phyloP scores from a whole-genome alignment of 805 yeast genomes.

The Kockiozyma suomiensis region DNA sequence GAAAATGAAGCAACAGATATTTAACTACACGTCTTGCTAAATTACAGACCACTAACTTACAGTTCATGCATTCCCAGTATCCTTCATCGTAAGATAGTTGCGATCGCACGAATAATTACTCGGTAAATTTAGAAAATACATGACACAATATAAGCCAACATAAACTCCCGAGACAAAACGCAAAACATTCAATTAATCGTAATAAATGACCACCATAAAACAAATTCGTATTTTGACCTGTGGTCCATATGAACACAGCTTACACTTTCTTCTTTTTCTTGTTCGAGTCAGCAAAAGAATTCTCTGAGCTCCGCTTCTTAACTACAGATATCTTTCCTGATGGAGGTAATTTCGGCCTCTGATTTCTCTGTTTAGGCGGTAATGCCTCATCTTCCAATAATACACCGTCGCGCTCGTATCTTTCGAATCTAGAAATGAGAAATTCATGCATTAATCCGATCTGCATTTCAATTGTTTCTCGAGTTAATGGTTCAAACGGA shows the following conservation, averaged over 20 bases:
- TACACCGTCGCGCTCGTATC: constrained; percentile 30
- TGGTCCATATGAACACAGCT: no score
- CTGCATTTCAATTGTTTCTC: constrained; percentile 55
- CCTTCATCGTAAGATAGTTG: neutral
- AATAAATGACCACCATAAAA: neutral
- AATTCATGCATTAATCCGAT: constrained; percentile 63
- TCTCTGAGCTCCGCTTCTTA: constrained; percentile 63
- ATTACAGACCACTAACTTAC: neutral
- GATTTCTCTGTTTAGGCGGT: constrained; percentile 74
- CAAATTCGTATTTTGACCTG: no score
- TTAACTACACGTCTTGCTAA: no score
- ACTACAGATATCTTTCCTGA: constrained; percentile 76
- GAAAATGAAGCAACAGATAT: neutral
- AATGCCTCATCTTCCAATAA: constrained; percentile 78
- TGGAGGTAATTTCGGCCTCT: constrained; percentile 83
- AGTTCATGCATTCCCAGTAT: neutral
- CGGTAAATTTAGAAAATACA: neutral
- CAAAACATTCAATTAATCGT: neutral
- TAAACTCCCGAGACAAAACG: neutral
- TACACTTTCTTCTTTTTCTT: constrained; percentile 23
- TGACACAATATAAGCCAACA: neutral
- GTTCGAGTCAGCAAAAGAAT: constrained; percentile 46
- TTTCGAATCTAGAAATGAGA: constrained; percentile 42
- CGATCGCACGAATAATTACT: no score
- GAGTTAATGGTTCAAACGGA: constrained; percentile 55